Conservation (phyloP, 176 grass and related monocot species). For the Ensete glaucum region DNA sequence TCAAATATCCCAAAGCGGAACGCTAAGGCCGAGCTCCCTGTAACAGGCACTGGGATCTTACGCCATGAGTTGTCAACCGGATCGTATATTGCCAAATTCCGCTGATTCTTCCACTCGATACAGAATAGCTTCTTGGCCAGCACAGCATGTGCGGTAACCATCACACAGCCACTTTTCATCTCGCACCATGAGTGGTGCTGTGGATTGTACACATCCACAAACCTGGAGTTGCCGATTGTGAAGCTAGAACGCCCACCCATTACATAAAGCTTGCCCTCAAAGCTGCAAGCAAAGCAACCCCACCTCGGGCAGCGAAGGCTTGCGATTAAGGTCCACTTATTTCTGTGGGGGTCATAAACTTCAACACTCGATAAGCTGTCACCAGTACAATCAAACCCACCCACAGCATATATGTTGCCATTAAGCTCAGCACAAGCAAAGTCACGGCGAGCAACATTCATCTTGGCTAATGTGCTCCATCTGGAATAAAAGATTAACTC, state of each 20-base stretch:
- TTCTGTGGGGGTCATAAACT: constrained; percentile 39
- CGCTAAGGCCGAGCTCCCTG: constrained; percentile 31
- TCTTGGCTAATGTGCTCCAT: constrained; percentile 52
- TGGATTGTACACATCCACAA: constrained; percentile 45
- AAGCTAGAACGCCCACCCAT: constrained; percentile 83
- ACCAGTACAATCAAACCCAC: constrained; percentile 35
- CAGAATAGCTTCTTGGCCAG: constrained; percentile 38
- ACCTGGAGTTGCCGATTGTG: constrained; percentile 52
- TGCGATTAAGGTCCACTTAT: constrained; percentile 41
- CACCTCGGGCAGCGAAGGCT: constrained; percentile 49
- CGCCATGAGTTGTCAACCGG: constrained; percentile 34
- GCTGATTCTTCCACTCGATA: constrained; percentile 56
- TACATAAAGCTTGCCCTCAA: constrained; percentile 36
- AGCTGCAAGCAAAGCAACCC: constrained; percentile 43
- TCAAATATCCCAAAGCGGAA: constrained; percentile 46
- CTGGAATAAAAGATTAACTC: constrained; percentile 20
- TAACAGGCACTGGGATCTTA: constrained; percentile 33
- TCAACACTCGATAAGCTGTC: constrained; percentile 43
- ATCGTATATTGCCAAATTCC: constrained; percentile 34
- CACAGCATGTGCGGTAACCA: constrained; percentile 57
- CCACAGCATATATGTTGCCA: constrained; percentile 52
- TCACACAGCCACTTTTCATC: constrained; percentile 69
- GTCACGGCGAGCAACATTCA: constrained; percentile 53
- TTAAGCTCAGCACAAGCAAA: constrained; percentile 53
- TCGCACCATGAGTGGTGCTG: constrained; percentile 32